Percentiles rank a stretch among this genome's conserved stretches.
phyloP scores from a whole-genome alignment of 495 filamentous ascomycete species.

The Neurospora sp. region DNA sequence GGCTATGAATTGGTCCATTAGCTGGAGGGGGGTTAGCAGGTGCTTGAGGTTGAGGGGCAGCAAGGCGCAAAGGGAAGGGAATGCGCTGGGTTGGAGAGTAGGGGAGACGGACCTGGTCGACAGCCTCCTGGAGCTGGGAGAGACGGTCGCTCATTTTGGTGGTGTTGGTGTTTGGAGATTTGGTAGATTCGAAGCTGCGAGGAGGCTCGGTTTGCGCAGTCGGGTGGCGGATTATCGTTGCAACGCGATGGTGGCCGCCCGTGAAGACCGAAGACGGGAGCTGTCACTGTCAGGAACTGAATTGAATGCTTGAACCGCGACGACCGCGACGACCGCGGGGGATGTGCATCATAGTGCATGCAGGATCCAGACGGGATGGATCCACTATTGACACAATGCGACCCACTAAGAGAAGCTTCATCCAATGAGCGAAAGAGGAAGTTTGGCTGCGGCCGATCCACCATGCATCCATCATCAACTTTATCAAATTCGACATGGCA shows the following conservation, averaged over 20 bases:
- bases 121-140: constrained; percentile 89
- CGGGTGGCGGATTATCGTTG: neutral
- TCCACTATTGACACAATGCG: neutral
- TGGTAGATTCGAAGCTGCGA: neutral
- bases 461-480: neutral
- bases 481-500: neutral
- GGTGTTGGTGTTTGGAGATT: neutral
- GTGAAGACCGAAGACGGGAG: neutral
- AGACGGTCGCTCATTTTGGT: constrained; percentile 74
- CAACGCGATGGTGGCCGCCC: neutral
- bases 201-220: neutral
- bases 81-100: no score
- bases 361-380: neutral
- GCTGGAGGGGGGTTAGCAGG: constrained; percentile 37
- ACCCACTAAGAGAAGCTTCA: neutral
- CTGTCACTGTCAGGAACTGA: neutral
- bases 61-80: neutral
- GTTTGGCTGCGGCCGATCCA: neutral
- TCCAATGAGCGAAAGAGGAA: neutral
- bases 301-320: neutral
- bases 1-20: constrained; percentile 82
- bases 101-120: constrained; percentile 60
- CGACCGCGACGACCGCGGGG: neutral
- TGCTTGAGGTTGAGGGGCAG: no score
- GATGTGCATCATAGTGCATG: neutral